Percentiles rank a stretch among this genome's conserved stretches.
Conservation (phyloP, 2,329 filamentous ascomycete species). For the Colletotrichum coccodes region DNA sequence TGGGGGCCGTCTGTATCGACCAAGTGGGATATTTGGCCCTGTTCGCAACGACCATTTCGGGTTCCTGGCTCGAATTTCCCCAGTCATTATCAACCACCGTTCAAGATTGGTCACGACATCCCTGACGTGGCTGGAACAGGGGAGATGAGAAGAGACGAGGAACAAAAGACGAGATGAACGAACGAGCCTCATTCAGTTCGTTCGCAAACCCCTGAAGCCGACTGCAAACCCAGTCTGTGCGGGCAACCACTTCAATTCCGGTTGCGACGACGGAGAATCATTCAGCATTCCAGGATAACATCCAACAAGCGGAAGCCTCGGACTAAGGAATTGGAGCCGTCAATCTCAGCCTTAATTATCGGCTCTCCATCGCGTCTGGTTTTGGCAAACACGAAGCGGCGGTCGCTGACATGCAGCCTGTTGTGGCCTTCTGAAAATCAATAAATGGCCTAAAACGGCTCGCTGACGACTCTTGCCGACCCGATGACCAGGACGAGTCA, state of each 20-base stretch:
- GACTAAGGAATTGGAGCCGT: background rate
- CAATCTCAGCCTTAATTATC: background rate
- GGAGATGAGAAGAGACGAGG: conserved; percentile 21
- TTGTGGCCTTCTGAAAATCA: conserved; percentile 1
- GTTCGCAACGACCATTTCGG: conserved; percentile 1
- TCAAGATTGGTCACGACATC: conserved; percentile 19
- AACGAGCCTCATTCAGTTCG: conserved; percentile 21
- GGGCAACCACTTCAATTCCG: background rate
- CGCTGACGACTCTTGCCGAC: conserved; percentile 10
- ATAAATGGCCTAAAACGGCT: conserved; percentile 15
- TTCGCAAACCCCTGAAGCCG: conserved; percentile 3
- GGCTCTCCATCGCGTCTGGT: background rate
- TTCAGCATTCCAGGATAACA: background rate
- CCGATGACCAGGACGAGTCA: conserved; percentile 23
- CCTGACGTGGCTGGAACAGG: conserved; percentile 23
- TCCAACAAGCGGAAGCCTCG: background rate
- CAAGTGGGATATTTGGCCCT: conserved; percentile 13
- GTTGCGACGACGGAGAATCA: background rate
- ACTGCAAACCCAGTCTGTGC: conserved; percentile 11
- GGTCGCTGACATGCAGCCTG: background rate
- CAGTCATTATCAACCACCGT: background rate
- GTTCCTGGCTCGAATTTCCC: background rate
- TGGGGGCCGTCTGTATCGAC: conserved; percentile 1
- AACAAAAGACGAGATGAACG: conserved; percentile 28
- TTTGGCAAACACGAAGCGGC: background rate